phyloP scores from a whole-genome alignment of 345 rosid species.

The Ceriops decandra region DNA sequence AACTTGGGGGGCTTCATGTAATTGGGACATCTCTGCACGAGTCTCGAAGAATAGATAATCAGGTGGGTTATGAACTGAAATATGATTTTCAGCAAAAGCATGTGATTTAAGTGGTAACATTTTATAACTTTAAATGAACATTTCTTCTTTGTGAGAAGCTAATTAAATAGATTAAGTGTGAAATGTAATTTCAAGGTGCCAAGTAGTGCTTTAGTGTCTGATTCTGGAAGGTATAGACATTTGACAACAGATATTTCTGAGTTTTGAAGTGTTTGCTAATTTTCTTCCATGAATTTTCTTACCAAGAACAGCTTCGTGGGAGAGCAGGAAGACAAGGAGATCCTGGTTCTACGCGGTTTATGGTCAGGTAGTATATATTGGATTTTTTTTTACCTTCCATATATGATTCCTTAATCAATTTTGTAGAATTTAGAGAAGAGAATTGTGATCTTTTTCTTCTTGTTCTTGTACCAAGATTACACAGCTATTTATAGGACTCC shows the following conservation, averaged over 20 bases:
- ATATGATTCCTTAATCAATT: neutral
- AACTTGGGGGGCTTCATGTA: conserved; percentile 95
- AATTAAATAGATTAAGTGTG: neutral
- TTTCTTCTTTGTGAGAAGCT: too few relatives aligned
- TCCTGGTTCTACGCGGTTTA: conserved; percentile 94
- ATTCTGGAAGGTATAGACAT: neutral
- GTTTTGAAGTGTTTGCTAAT: neutral
- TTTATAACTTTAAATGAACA: too few relatives aligned
- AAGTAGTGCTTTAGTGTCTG: neutral
- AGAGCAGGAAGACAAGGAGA: conserved; percentile 99
- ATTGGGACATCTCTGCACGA: conserved; percentile 94
- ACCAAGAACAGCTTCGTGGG: conserved; percentile 75
- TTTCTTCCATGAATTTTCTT: neutral
- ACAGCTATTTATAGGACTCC: too few relatives aligned
- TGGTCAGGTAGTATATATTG: conserved; percentile 65
- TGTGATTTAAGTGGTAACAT: neutral
- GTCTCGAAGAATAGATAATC: conserved; percentile 95
- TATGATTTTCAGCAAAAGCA: neutral
- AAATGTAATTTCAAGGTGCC: neutral
- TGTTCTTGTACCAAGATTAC: too few relatives aligned
- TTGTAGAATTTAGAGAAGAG: too few relatives aligned
- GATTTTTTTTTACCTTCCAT: neutral
- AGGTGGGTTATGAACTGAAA: conserved; percentile 42
- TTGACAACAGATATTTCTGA: neutral
- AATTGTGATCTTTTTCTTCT: too few relatives aligned